phyloP scores from a whole-genome alignment of 768 basidiomycete genomes.

The Boletus rubescentipes region DNA sequence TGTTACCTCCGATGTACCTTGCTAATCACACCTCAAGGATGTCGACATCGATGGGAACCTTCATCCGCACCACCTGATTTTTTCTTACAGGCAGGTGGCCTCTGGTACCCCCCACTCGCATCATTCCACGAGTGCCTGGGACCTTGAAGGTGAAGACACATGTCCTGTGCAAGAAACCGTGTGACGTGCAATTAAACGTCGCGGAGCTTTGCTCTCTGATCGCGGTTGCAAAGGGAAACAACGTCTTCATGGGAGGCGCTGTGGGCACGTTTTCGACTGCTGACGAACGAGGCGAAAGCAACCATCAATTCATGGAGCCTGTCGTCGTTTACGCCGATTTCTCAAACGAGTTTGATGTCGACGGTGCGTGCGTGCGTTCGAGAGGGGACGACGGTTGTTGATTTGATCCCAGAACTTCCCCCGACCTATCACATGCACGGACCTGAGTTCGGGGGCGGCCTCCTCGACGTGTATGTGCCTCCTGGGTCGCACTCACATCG shows the following conservation, averaged over 20 bases:
- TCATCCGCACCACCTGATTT: background rate
- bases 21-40: background rate
- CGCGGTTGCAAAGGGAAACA: background rate
- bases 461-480: background rate
- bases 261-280: background rate
- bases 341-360: background rate
- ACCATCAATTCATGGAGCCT: background rate
- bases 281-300: background rate
- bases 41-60: background rate
- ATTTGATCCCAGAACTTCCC: background rate
- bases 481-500: background rate
- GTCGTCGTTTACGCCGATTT: background rate
- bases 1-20: background rate
- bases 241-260: background rate
- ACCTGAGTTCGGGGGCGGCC: background rate
- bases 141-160: background rate
- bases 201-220: conserved; percentile 1
- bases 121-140: background rate
- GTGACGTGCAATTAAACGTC: background rate
- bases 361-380: background rate
- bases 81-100: background rate
- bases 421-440: background rate
- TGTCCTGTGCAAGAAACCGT: background rate
- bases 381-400: background rate
- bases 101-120: background rate